Evolutionary conservation across 148 eudicot species (phyloP).

Genomic region (Rhododendron williamsianum): DNA sequence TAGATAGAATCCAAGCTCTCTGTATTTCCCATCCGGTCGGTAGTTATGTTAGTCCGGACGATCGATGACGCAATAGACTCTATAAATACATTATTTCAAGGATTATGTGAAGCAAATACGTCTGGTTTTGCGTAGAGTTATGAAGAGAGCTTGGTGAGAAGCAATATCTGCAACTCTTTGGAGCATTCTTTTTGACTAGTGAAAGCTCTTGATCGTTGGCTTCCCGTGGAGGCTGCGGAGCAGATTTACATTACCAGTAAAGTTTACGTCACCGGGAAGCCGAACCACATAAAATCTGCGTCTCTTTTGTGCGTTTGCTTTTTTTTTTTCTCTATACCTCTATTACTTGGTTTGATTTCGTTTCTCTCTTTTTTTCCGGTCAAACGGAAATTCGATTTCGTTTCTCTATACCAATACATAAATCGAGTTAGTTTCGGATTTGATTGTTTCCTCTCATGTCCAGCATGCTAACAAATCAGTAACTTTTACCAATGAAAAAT

Average conservation of each 20-base stretch:
- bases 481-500: background rate
- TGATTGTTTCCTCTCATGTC: background rate
- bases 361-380: no score
- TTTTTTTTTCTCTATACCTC: no score
- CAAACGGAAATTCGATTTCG: no score
- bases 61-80: background rate
- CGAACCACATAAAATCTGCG: background rate
- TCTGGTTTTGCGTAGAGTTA: background rate
- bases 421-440: background rate
- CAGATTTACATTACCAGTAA: background rate
- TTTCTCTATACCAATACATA: no score
- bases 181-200: background rate
- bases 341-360: background rate
- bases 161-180: background rate
- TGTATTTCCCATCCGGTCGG: background rate
- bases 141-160: no score
- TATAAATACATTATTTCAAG: background rate
- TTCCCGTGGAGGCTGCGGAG: background rate
- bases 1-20: background rate
- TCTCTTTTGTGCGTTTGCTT: background rate
- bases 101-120: background rate
- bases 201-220: background rate
- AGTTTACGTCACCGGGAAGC: background rate
- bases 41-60: background rate
- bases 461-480: background rate